Evolutionary conservation across 768 basidiomycete species (phyloP).

Genomic region (Naganishia randhawae): DNA sequence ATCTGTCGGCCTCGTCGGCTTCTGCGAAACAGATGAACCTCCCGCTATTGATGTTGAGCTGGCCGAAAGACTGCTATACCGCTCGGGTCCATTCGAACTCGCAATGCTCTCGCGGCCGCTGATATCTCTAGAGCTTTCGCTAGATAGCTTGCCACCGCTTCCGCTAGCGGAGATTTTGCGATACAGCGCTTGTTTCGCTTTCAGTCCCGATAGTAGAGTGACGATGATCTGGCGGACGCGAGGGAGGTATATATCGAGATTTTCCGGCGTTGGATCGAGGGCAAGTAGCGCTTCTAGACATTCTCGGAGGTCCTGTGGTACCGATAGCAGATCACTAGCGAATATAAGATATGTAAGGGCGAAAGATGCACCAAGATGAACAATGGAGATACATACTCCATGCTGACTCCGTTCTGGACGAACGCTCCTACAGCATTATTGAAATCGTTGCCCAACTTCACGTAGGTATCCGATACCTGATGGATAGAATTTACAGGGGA

Average conservation of each 20-base stretch:
- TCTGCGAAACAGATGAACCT: no score
- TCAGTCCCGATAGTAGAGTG: conserved; percentile 84
- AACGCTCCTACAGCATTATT: conserved; percentile 90
- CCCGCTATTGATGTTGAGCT: no score
- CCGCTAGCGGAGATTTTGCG: conserved; percentile 53
- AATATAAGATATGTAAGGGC: neutral
- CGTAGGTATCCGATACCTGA: conserved; percentile 94
- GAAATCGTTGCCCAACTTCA: conserved; percentile 93
- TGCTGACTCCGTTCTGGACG: conserved; percentile 74
- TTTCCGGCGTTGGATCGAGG: conserved; percentile 79
- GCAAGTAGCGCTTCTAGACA: conserved; percentile 87
- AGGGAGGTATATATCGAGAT: conserved; percentile 83
- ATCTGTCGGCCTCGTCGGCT: neutral
- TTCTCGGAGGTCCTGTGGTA: conserved; percentile 81
- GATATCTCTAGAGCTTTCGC: neutral
- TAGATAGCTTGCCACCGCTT: neutral
- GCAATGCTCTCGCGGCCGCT: neutral
- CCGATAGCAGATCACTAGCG: conserved; percentile 62
- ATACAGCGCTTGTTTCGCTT: conserved; percentile 83
- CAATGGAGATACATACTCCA: conserved; percentile 64
- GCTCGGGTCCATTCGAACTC: no score
- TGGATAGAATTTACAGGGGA: conserved; percentile 2
- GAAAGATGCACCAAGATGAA: conserved; percentile 20
- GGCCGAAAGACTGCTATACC: no score
- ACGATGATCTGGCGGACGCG: conserved; percentile 89